phyloP scores from a whole-genome alignment of 345 rosid species.

The Rhizophora mangle region DNA sequence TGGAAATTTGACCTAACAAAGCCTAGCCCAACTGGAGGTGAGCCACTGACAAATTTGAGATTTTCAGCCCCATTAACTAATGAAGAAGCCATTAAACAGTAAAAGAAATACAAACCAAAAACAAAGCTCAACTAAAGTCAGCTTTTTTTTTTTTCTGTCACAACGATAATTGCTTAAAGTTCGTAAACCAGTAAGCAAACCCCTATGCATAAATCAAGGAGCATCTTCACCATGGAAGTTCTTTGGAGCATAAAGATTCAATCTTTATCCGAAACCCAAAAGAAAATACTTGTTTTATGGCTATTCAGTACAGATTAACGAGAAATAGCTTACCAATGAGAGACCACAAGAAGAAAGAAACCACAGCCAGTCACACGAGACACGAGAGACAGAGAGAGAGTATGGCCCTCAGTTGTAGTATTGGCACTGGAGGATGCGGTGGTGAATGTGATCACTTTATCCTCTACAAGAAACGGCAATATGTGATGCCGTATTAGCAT shows the following conservation, averaged over 20 bases:
- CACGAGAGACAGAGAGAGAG: no score
- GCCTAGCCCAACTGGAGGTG: constrained; percentile 20
- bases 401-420: no score
- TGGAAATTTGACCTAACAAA: constrained; percentile 16
- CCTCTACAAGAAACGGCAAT: not conserved
- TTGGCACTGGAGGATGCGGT: not conserved
- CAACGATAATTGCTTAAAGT: no score
- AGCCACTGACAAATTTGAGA: constrained; percentile 15
- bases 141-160: not conserved
- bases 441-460: not conserved
- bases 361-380: no score
- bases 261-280: no score
- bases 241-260: no score
- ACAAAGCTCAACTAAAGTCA: not conserved
- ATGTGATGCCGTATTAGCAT: not conserved
- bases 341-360: no score
- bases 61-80: constrained; percentile 27
- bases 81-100: constrained; percentile 23
- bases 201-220: no score
- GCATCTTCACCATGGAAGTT: no score
- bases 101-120: constrained; percentile 8
- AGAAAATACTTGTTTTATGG: no score
- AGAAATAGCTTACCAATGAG: not conserved
- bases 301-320: not conserved
- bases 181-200: no score